Evolutionary conservation across 352 stramenopile genomes (phyloP).

Genomic region (Peronospora farinosa): DNA sequence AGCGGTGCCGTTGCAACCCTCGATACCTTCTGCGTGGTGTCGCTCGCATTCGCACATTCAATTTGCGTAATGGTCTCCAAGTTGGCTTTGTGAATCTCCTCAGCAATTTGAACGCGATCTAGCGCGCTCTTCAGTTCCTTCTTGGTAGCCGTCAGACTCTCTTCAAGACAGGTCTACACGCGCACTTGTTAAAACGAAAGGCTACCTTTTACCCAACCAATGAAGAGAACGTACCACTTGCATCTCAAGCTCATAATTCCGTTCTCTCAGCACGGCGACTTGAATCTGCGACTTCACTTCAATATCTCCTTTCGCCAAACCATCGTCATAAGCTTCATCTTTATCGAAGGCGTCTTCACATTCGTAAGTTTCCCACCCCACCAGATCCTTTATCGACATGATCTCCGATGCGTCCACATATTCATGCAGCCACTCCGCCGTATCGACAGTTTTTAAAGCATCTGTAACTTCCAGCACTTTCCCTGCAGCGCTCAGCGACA

Average conservation of each 20-base stretch:
- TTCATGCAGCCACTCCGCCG: constrained; percentile 17
- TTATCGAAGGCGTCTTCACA: constrained; percentile 9
- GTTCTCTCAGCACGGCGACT: constrained; percentile 16
- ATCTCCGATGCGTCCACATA: constrained; percentile 17
- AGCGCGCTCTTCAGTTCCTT: constrained; percentile 36
- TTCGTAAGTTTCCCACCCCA: constrained; percentile 18
- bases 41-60: constrained; percentile 19
- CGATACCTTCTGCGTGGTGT: constrained; percentile 2
- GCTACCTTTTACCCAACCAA: neutral
- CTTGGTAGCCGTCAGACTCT: constrained; percentile 25
- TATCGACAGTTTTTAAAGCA: constrained; percentile 9
- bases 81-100: constrained; percentile 63
- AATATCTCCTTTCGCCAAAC: neutral
- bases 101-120: constrained; percentile 38
- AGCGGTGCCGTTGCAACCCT: neutral
- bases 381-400: constrained; percentile 17
- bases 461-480: constrained; percentile 13
- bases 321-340: constrained; percentile 4
- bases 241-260: constrained; percentile 26
- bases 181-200: neutral
- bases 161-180: constrained; percentile 28
- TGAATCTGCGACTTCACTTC: constrained; percentile 12
- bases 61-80: constrained; percentile 53
- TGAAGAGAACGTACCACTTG: constrained; percentile 35
- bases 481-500: constrained; percentile 9